Percentiles rank a stretch among this genome's conserved stretches.
phyloP scores from a whole-genome alignment of 345 rosid species.

The Kernera saxatilis region DNA sequence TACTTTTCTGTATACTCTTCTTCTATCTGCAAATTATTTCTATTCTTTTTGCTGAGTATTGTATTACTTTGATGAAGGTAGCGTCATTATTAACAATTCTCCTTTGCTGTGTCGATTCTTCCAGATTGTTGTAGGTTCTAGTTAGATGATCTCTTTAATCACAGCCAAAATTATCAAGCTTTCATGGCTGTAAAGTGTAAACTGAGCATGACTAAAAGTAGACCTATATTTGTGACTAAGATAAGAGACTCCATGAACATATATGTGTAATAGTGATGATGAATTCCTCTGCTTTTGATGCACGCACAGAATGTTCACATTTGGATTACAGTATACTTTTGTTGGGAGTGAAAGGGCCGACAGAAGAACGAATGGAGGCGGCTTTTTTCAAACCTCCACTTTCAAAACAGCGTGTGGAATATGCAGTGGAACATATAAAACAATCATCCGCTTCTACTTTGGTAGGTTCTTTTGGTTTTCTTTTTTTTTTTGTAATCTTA shows the following conservation, averaged over 20 bases:
- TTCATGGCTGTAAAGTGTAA: neutral
- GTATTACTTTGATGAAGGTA: neutral
- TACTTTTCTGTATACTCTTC: too few species aligned
- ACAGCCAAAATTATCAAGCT: neutral
- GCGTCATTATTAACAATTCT: neutral
- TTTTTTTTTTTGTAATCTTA: neutral
- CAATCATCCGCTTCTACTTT: constrained; percentile 63
- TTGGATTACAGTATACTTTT: constrained; percentile 49
- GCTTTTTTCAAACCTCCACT: constrained; percentile 93
- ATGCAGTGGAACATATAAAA: constrained; percentile 71
- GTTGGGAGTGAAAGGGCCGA: constrained; percentile 63
- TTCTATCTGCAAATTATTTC: too few species aligned
- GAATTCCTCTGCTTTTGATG: constrained; percentile 1
- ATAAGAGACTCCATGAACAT: neutral
- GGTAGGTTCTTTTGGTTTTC: constrained; percentile 38
- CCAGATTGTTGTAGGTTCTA: too few species aligned
- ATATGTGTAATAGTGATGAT: neutral
- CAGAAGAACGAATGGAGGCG: constrained; percentile 93
- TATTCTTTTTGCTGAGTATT: too few species aligned
- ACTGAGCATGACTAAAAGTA: too few species aligned
- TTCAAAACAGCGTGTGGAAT: constrained; percentile 92
- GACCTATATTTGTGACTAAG: neutral
- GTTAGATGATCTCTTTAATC: too few species aligned
- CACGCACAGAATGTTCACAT: constrained; percentile 40
- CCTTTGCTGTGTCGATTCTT: too few species aligned